Evolutionary conservation across 768 basidiomycete genomes (phyloP).

Genomic region (Tulasnella sp.): DNA sequence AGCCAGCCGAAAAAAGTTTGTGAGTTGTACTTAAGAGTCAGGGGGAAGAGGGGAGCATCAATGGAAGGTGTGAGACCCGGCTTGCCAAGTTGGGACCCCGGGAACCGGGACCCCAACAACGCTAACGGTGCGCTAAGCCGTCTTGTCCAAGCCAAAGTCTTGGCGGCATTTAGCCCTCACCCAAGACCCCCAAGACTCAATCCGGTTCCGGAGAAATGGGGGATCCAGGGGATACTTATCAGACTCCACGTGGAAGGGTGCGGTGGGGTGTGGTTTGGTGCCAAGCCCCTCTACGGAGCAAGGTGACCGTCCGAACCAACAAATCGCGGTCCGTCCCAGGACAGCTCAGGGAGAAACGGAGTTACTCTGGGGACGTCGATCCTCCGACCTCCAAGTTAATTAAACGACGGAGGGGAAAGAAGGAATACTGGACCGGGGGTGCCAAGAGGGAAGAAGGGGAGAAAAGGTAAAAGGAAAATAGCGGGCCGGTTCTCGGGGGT

Average conservation of each 20-base stretch:
- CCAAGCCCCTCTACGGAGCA: background rate
- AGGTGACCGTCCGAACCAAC: background rate
- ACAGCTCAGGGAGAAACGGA: background rate
- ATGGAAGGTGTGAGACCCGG: too few species aligned
- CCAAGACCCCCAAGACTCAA: background rate
- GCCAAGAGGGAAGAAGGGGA: background rate
- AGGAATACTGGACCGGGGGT: background rate
- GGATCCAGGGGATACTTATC: background rate
- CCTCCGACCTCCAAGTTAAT: background rate
- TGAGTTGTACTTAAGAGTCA: background rate
- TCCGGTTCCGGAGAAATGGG: background rate
- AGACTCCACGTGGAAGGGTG: background rate
- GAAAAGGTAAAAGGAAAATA: slow-evolving; percentile 3
- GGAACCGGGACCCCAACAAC: background rate
- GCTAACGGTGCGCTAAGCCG: background rate
- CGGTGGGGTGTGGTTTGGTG: background rate
- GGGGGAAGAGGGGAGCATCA: background rate
- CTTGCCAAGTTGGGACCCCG: background rate
- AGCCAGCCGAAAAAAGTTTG: background rate
- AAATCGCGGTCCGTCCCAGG: background rate
- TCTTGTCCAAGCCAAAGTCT: background rate
- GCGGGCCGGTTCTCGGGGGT: background rate
- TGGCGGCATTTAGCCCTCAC: background rate
- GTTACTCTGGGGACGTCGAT: background rate
- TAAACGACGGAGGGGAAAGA: background rate